Percentiles rank a stretch among this genome's conserved stretches.
phyloP scores from a whole-genome alignment of 2,329 filamentous ascomycete genomes.

The Botryotinia globosa region DNA sequence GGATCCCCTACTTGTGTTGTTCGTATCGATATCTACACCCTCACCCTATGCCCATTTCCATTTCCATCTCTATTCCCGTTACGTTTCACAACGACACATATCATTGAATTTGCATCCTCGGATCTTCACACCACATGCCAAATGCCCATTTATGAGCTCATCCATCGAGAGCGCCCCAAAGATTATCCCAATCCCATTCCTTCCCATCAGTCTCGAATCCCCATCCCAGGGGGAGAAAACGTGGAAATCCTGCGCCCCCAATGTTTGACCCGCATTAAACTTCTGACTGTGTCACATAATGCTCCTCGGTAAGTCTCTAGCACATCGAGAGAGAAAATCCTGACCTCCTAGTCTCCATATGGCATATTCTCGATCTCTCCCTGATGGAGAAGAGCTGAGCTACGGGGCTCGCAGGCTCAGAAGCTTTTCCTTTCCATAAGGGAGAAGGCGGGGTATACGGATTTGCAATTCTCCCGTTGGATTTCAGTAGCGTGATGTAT shows the following conservation, averaged over 20 bases:
- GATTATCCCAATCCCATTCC: neutral
- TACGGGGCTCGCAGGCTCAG: neutral
- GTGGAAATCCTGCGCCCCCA: neutral
- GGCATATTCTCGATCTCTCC: neutral
- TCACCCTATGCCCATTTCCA: neutral
- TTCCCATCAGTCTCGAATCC: neutral
- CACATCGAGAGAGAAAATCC: neutral
- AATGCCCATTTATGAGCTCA: neutral
- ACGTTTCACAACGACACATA: neutral
- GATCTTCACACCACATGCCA: neutral
- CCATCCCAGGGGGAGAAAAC: neutral
- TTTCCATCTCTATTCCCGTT: neutral
- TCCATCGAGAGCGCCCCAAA: neutral
- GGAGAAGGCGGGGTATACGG: neutral
- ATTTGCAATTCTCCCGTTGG: neutral
- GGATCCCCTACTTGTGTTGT: neutral
- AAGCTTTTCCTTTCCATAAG: neutral
- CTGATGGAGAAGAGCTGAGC: neutral
- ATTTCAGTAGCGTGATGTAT: neutral
- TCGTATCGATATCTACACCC: neutral
- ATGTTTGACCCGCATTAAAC: neutral
- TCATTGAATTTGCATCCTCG: neutral
- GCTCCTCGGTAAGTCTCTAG: neutral
- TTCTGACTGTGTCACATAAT: neutral
- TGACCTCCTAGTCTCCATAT: neutral